A percentile compares a stretch with the other conserved stretches of the same genome.
Evolutionary conservation across 1,284 basidiomycete genomes (phyloP).

Genomic region (Calocybe gambosa): DNA sequence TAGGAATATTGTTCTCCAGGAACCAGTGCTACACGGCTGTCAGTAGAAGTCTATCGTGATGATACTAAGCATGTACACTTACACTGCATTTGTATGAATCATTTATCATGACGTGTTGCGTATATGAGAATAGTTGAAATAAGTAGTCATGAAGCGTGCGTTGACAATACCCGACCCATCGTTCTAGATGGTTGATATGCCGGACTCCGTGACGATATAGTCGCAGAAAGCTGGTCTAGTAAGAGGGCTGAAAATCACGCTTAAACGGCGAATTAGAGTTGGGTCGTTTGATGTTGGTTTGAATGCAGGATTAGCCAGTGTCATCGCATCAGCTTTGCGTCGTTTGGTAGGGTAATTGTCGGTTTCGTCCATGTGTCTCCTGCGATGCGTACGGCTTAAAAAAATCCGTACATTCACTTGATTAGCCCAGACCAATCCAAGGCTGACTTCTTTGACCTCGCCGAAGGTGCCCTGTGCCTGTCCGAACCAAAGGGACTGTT

Average conservation of each 20-base stretch:
- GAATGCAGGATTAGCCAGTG: constrained; percentile 1
- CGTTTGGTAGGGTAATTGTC: constrained; percentile 27
- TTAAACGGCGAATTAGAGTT: constrained; percentile 54
- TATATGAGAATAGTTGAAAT: no score
- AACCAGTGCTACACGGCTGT: no score
- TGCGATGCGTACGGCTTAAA: constrained; percentile 69
- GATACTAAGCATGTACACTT: no score
- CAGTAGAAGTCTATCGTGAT: no score
- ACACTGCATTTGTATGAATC: no score
- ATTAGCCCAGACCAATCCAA: constrained; percentile 91
- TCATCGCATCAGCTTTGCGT: constrained; percentile 14
- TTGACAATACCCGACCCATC: background rate
- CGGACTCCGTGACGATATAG: constrained; percentile 61
- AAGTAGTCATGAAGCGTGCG: no score
- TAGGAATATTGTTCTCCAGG: no score
- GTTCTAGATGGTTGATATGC: constrained; percentile 37
- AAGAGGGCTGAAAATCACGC: constrained; percentile 71
- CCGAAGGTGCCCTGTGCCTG: constrained; percentile 51
- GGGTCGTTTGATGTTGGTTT: constrained; percentile 25
- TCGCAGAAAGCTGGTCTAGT: constrained; percentile 56
- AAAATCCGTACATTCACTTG: constrained; percentile 81
- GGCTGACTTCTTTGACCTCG: constrained; percentile 67
- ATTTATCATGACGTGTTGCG: no score
- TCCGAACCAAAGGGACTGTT: constrained; percentile 75
- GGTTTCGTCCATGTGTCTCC: constrained; percentile 45